A percentile compares a stretch with the other conserved stretches of the same genome.
These are phyloP conservation scores for Juncus inflexus DNA, from an alignment of 176 grass and related monocot species.

Conservation along the genomic window DNA sequence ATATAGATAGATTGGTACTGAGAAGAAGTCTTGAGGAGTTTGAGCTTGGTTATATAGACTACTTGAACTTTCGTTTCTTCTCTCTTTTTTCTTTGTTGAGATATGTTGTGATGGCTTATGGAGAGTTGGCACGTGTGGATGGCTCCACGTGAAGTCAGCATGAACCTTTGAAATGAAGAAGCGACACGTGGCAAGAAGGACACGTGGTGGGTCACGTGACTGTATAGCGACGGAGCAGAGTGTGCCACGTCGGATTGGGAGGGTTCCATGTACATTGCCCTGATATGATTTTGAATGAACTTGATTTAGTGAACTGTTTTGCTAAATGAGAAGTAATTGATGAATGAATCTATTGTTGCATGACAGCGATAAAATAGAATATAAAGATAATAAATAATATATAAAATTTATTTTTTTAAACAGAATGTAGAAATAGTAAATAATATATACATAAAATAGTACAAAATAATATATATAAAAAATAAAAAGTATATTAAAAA, in stretches of 20 bases:
- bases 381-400: no score
- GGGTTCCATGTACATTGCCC: neutral
- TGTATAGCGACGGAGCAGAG: neutral
- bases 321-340: no score
- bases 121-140: neutral
- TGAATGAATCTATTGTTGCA: no score
- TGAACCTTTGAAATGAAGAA: neutral
- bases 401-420: no score
- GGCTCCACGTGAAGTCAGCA: neutral
- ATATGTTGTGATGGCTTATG: neutral
- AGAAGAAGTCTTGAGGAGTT: neutral
- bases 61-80: neutral
- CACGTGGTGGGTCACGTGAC: neutral
- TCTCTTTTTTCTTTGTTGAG: neutral
- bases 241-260: slow-evolving; percentile 1
- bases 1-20: neutral
- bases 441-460: no score
- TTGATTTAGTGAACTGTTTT: no score
- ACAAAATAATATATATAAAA: no score
- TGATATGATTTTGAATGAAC: no score
- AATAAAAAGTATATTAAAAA: no score
- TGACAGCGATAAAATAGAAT: no score
- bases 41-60: slow-evolving; percentile 12
- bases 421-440: no score
- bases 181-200: slow-evolving; percentile 5